Evolutionary conservation across 2,329 filamentous ascomycete species (phyloP).

Genomic region (Sporothrix variecibatus): DNA sequence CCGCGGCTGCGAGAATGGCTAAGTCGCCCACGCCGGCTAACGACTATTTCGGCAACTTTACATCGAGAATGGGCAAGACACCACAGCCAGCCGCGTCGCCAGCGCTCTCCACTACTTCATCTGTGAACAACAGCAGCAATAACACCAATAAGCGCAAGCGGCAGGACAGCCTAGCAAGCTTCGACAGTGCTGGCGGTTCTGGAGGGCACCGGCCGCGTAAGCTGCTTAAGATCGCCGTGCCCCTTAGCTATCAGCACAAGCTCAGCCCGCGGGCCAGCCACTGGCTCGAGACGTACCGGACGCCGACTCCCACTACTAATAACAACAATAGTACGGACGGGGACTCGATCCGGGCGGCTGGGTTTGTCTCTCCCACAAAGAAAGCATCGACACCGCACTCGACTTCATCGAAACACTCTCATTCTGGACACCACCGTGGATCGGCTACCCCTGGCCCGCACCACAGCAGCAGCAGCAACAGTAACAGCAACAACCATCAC

Average conservation of each 20-base stretch:
- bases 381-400: constrained; percentile 9
- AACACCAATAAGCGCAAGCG: constrained; percentile 22
- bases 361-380: neutral
- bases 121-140: neutral
- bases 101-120: neutral
- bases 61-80: constrained; percentile 12
- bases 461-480: neutral
- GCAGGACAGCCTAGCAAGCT: constrained; percentile 3
- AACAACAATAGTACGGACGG: neutral
- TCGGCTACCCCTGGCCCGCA: neutral
- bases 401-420: neutral
- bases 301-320: neutral
- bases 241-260: constrained; percentile 24
- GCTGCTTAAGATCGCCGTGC: constrained; percentile 31
- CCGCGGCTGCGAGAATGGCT: neutral
- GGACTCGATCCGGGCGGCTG: constrained; percentile 26
- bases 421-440: neutral
- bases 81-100: constrained; percentile 4
- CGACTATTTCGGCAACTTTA: constrained; percentile 28
- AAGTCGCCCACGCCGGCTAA: constrained; percentile 22
- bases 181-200: neutral
- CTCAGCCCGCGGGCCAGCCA: constrained; percentile 28
- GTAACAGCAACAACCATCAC: too few species aligned
- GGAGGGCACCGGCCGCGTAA: constrained; percentile 35
- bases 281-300: constrained; percentile 27